phyloP scores from a whole-genome alignment of 2,329 filamentous ascomycete genomes.

The Tolypocladium sp. region DNA sequence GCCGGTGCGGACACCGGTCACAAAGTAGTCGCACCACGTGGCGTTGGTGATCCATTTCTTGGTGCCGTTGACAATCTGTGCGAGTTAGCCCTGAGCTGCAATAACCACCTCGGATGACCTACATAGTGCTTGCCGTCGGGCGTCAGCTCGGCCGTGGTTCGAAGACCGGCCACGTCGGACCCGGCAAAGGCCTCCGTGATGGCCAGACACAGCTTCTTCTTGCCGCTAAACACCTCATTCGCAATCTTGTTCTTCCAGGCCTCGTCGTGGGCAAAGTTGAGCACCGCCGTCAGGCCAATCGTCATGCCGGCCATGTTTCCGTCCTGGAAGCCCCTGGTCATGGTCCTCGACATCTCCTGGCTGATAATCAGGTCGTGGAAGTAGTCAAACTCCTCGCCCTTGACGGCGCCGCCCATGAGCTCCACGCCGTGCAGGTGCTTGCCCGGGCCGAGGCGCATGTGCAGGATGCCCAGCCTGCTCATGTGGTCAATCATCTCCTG shows the following conservation, averaged over 20 bases:
- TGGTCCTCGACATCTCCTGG: slow-evolving; percentile 64
- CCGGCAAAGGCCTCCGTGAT: slow-evolving; percentile 87
- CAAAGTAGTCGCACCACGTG: slow-evolving; percentile 74
- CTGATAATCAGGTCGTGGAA: slow-evolving; percentile 72
- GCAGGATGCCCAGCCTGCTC: slow-evolving; percentile 64
- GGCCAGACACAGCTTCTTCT: slow-evolving; percentile 82
- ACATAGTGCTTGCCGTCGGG: slow-evolving; percentile 64
- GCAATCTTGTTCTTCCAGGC: slow-evolving; percentile 57
- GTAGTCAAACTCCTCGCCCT: slow-evolving; percentile 77
- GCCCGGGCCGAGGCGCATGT: slow-evolving; percentile 76
- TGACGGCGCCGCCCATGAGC: slow-evolving; percentile 59
- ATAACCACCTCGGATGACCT: slow-evolving; percentile 21
- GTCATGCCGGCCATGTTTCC: slow-evolving; percentile 83
- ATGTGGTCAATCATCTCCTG: slow-evolving; percentile 69
- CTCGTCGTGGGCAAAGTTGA: slow-evolving; percentile 67
- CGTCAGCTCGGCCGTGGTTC: slow-evolving; percentile 71
- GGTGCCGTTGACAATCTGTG: slow-evolving; percentile 53
- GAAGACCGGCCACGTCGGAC: slow-evolving; percentile 65
- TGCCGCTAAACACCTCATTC: slow-evolving; percentile 64
- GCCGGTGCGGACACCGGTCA: slow-evolving; percentile 68
- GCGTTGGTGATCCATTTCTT: slow-evolving; percentile 89
- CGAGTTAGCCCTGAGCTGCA: neutral
- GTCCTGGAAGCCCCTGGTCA: slow-evolving; percentile 74
- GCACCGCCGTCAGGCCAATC: slow-evolving; percentile 69
- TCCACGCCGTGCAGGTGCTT: slow-evolving; percentile 68